A percentile compares a stretch with the other conserved stretches of the same genome.
Conservation (phyloP, 306 rosid genomes). For the Trichosanthes cucumerina region DNA sequence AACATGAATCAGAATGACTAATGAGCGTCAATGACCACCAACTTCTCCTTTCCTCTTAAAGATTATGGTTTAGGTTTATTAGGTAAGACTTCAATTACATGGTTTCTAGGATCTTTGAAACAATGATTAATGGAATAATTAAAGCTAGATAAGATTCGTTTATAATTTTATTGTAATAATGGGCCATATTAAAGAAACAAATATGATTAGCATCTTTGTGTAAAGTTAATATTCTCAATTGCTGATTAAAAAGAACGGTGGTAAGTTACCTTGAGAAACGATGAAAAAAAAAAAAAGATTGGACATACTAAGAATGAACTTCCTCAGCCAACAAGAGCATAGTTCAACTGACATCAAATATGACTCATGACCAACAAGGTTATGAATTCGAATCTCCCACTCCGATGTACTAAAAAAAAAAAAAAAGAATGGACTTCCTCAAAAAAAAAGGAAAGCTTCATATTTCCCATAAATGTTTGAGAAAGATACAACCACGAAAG, state of each 20-base stretch:
- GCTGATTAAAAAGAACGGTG: neutral
- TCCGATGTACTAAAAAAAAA: too few species aligned
- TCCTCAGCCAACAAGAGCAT: too few species aligned
- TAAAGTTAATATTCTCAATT: conserved; percentile 1
- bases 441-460: neutral
- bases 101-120: conserved; percentile 2
- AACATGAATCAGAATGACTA: neutral
- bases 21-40: neutral
- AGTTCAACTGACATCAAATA: too few species aligned
- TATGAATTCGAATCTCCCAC: too few species aligned
- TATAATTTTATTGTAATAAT: conserved; percentile 12
- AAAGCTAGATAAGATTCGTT: conserved; percentile 39
- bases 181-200: neutral
- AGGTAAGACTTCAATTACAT: neutral
- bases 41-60: neutral
- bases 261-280: neutral
- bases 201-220: conserved; percentile 2
- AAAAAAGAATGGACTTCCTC: neutral
- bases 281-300: neutral
- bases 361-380: too few species aligned
- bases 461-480: neutral
- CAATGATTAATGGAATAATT: conserved; percentile 26
- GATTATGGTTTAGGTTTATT: neutral
- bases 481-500: neutral
- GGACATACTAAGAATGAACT: neutral